Evolutionary conservation across 2,329 filamentous ascomycete genomes (phyloP), one percentile per base, ranked within the genome.

Genomic region (Aspergillus ochraceus): DNA sequence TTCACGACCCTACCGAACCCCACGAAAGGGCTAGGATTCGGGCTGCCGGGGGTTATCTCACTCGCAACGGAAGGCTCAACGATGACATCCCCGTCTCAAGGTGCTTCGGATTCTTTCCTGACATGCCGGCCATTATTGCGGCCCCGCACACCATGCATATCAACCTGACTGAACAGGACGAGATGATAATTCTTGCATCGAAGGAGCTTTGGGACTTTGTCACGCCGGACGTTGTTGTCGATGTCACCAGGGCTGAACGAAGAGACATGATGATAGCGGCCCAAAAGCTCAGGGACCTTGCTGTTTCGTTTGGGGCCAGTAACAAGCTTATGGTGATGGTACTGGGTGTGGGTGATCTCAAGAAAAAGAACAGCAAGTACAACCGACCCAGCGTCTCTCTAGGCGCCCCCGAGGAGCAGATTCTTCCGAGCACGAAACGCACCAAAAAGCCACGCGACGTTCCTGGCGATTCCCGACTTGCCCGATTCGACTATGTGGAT

Each of bases 321-420:
- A 90, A 89, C 71, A 99, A 99, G 79, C 91, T 98, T 64, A 98
- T 98, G 93, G 92, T 99, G 49, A 98, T 98, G 94, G 91, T 99
- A 81, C 88, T 99, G 57, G 94, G 93, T 57, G 90, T 99, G 42
- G 89, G 90, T 57, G 93, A 98, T 71, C 80, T 99, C 56, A 94
- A 96, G 78, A 90, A 91, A 72, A 87, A 92, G 59, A 90, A 96
- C 73, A 86, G 90, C 64, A 52, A 50, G 22, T 90, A 90, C 54
- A 85, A 91, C 58, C 91, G 91, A 46, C 88, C 92, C 69, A 96
- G 90, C 78, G 89, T 96, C 84, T 92, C 91, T 14, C 86, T 96
- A 77, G 91, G 91, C 55, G 90, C 90, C 22, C 84, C 93, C 17
- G 85, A 83, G 46, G 80, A 81, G 36, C 83, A 66, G 77, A 90